phyloP scores from a whole-genome alignment of 176 grass and related monocot species.

The Otatea glauca region DNA sequence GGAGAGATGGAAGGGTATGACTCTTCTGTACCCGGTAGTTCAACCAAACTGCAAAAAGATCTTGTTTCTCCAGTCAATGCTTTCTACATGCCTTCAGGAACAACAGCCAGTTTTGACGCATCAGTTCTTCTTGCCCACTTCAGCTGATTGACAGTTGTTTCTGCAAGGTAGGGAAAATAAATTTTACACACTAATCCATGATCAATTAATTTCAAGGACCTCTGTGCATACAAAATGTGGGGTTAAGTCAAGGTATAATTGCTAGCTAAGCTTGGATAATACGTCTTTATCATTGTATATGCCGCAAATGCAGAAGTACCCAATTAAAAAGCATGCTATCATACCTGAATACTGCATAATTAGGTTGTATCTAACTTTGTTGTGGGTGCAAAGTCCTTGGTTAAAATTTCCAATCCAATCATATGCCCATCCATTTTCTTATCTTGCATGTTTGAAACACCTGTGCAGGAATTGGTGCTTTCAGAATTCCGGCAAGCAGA shows the following conservation, averaged over 20 bases:
- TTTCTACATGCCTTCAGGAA: constrained; percentile 16
- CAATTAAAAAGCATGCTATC: neutral
- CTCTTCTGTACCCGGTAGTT: neutral
- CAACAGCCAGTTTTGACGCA: constrained; percentile 3
- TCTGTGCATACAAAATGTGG: neutral
- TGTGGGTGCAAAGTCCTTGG: constrained; percentile 45
- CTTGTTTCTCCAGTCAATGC: constrained; percentile 2
- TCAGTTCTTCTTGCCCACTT: constrained; percentile 24
- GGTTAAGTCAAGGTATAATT: constrained; percentile 8
- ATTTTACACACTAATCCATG: constrained; percentile 6
- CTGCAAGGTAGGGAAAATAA: constrained; percentile 32
- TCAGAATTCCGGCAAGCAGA: constrained; percentile 31
- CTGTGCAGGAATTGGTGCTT: constrained; percentile 30
- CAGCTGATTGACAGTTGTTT: neutral
- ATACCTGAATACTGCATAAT: constrained; percentile 44
- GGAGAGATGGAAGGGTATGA: constrained; percentile 34
- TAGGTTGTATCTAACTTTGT: constrained; percentile 38
- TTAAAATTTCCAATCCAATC: constrained; percentile 46
- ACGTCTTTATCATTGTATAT: neutral
- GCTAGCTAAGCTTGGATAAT: neutral
- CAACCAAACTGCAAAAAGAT: neutral
- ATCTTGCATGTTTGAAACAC: constrained; percentile 43
- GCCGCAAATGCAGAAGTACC: neutral
- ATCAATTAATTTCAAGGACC: constrained; percentile 13
- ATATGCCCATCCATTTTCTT: constrained; percentile 41